Evolutionary conservation across 2,329 filamentous ascomycete genomes (phyloP), one percentile per base, ranked within the genome.

Genomic region (Emergomyces orientalis): DNA sequence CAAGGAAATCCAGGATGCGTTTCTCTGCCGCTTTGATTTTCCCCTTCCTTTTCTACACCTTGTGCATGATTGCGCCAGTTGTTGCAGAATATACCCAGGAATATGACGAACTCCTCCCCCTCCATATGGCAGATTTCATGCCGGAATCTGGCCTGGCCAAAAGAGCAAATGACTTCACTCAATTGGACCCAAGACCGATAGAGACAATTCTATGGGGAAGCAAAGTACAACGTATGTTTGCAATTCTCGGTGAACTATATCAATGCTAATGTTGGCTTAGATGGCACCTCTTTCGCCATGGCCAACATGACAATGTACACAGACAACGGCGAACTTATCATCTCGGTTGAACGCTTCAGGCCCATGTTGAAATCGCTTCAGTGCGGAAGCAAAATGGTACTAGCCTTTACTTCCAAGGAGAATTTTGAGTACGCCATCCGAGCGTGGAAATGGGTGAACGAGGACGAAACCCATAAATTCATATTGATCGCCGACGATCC

Each of bases 231-330:
- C 27, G 61, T 63, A 59, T 11, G 55, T 41, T 14, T 43, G 17
- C 19, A 22, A 8, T 22, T 1, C 7, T 47, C 43, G n/a, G n/a
- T 47, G 43, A n/a, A 47, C 8, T 25, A 22, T 25, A 47, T 2
- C n/a, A 25, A 47, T 1, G 43, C 43, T 47, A 47, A 47, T n/a
- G n/a, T 47, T 47, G n/a, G 19, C n/a, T 51, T 59, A 63, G 61
- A 63, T 60, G 32, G 13, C 39, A 59, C 39, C 9, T 32, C 39
- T 19, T 63, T 63, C 34, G 47, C 61, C 13, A 22, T 63, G 27
- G 61, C 61, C 39, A 63, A 63, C 51, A 63, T 63, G 61, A 63
- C 61, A 25, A n/a, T 62, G 19, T 62, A 59, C 30, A 59, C 52
- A 27, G 61, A 39, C 2, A 32, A 37, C 27, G 47, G 47, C 27